Evolutionary conservation across 2,329 filamentous ascomycete species (phyloP).

Genomic region (Pseudogymnoascus sp.): DNA sequence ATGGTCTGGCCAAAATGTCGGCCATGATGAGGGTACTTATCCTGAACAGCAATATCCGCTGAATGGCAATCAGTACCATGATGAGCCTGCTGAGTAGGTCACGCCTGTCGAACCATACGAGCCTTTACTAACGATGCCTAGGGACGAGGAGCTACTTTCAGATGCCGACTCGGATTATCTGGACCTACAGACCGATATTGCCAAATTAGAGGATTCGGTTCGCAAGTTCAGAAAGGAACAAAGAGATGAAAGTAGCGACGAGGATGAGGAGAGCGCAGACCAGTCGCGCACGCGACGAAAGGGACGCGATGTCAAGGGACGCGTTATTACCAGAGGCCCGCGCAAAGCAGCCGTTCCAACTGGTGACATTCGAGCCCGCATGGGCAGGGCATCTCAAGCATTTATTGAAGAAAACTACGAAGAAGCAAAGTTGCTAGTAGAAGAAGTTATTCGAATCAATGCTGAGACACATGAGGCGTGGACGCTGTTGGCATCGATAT

Average conservation of each 20-base stretch:
- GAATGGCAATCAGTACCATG: not conserved
- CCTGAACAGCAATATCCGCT: not conserved
- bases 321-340: slow-evolving; percentile 28
- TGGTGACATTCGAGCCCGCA: slow-evolving; percentile 60
- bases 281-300: slow-evolving; percentile 11
- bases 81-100: not conserved
- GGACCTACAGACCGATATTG: slow-evolving; percentile 33
- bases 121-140: slow-evolving; percentile 2
- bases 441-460: slow-evolving; percentile 60
- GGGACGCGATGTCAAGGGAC: slow-evolving; percentile 8
- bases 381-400: slow-evolving; percentile 58
- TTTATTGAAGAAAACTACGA: slow-evolving; percentile 56
- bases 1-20: not conserved
- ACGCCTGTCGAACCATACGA: not conserved
- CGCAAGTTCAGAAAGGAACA: slow-evolving; percentile 17
- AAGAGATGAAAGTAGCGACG: slow-evolving; percentile 10
- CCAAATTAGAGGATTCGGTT: slow-evolving; percentile 29
- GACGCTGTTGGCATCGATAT: slow-evolving; percentile 53
- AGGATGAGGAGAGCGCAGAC: slow-evolving; percentile 3
- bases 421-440: slow-evolving; percentile 48
- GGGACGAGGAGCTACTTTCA: slow-evolving; percentile 15
- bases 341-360: slow-evolving; percentile 58
- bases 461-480: slow-evolving; percentile 59
- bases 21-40: not conserved
- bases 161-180: slow-evolving; percentile 36